These are phyloP conservation scores for Komagataella pastoris DNA, from an alignment of 805 yeast species.

Conservation along the genomic window DNA sequence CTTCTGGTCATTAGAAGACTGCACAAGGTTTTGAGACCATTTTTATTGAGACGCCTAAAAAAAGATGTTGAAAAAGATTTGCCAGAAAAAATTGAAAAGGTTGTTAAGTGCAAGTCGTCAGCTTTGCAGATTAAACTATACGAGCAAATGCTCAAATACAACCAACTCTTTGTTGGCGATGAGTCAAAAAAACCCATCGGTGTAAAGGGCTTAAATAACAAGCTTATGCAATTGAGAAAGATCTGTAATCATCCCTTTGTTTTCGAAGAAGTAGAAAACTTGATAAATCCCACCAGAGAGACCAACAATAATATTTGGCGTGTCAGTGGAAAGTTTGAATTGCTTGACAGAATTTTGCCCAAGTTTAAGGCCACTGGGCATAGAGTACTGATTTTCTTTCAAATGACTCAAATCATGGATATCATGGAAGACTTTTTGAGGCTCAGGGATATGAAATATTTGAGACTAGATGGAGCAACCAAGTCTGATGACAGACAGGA, in stretches of 20 bases:
- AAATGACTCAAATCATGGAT: conserved; percentile 85
- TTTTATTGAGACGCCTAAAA: conserved; percentile 70
- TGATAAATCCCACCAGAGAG: conserved; percentile 46
- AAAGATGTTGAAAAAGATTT: conserved; percentile 80
- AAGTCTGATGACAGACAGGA: conserved; percentile 75
- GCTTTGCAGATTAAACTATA: conserved; percentile 59
- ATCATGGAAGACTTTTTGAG: conserved; percentile 78
- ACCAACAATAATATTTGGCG: conserved; percentile 65
- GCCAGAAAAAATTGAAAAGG: conserved; percentile 77
- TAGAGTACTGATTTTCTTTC: conserved; percentile 71
- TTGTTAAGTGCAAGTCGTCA: conserved; percentile 65
- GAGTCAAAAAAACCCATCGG: conserved; percentile 52
- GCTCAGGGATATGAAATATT: conserved; percentile 49
- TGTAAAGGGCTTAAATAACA: conserved; percentile 66
- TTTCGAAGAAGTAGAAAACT: conserved; percentile 68
- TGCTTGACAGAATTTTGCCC: conserved; percentile 62
- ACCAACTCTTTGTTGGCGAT: conserved; percentile 45
- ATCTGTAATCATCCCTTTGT: conserved; percentile 84
- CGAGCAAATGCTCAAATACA: conserved; percentile 68
- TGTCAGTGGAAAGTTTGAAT: conserved; percentile 69
- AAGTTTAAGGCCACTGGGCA: conserved; percentile 66
- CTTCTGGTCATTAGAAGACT: conserved; percentile 71
- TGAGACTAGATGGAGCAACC: conserved; percentile 73
- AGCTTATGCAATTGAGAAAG: conserved; percentile 75
- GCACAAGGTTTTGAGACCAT: conserved; percentile 78